Evolutionary conservation across 306 rosid genomes (phyloP).

Genomic region (Quercus gilva): DNA sequence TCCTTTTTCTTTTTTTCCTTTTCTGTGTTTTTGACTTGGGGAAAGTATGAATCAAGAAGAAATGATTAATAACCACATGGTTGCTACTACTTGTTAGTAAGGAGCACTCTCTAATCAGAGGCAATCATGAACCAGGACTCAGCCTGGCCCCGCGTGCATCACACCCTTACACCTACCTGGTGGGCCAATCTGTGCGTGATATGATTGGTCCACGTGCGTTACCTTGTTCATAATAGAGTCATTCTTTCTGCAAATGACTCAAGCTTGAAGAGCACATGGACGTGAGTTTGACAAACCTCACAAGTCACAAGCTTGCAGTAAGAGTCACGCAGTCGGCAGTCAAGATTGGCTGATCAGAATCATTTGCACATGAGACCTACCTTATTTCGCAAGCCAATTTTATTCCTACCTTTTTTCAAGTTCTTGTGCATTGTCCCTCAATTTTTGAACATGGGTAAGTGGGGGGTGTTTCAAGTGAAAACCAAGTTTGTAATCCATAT

Average conservation of each 20-base stretch:
- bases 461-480: too few species aligned
- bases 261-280: constrained; percentile 44
- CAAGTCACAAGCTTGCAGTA: neutral
- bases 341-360: neutral
- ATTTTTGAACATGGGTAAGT: neutral
- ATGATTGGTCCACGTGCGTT: constrained; percentile 10
- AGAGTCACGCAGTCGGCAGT: neutral
- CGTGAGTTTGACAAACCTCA: constrained; percentile 3
- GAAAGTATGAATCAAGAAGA: constrained; percentile 4
- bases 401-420: neutral
- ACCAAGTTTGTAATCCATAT: too few species aligned
- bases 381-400: neutral
- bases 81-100: constrained; percentile 14
- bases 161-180: neutral
- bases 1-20: neutral
- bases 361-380: neutral
- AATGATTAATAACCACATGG: constrained; percentile 30
- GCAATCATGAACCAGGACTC: neutral
- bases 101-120: constrained; percentile 30
- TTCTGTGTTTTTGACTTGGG: constrained; percentile 17
- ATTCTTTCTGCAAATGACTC: neutral
- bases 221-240: neutral
- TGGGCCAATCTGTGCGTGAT: neutral
- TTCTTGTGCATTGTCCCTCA: neutral
- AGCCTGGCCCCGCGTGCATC: constrained; percentile 35